Evolutionary conservation across 129 eudicot species (phyloP).

Genomic region (Pittosporum tobira): DNA sequence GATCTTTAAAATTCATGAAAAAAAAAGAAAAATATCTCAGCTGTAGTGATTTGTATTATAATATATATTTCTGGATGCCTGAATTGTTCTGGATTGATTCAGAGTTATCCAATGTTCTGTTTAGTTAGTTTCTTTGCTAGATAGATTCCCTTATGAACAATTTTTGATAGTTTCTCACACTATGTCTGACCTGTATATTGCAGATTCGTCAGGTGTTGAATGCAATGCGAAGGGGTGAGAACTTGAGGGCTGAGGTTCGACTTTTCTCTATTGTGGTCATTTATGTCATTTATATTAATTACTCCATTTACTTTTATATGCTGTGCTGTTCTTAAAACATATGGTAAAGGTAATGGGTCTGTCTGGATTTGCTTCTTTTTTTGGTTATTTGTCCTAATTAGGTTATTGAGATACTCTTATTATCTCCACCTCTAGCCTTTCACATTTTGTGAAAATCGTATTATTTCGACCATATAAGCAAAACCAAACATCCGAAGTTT

Average conservation of each 20-base stretch:
- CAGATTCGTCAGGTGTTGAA: slow-evolving; percentile 70
- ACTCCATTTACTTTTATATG: not conserved
- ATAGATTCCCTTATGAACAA: not conserved
- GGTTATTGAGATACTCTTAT: not conserved
- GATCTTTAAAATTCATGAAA: too few relatives aligned
- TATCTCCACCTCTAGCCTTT: too few relatives aligned
- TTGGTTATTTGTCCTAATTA: not conserved
- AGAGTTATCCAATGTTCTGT: not conserved
- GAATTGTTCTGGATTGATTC: not conserved
- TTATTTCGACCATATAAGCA: too few relatives aligned
- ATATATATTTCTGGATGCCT: too few relatives aligned
- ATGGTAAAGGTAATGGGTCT: too few relatives aligned
- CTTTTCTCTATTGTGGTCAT: slow-evolving; percentile 10
- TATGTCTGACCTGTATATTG: slow-evolving; percentile 9
- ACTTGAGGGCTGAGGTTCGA: slow-evolving; percentile 66
- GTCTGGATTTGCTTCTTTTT: too few relatives aligned
- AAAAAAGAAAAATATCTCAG: too few relatives aligned
- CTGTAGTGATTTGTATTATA: too few relatives aligned
- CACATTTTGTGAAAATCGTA: too few relatives aligned
- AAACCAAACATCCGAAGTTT: not conserved
- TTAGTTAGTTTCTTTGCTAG: not conserved
- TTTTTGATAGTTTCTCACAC: not conserved
- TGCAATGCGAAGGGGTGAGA: slow-evolving; percentile 78
- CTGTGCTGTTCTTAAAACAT: not conserved
- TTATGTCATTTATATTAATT: not conserved